Percentiles rank a stretch among this genome's conserved stretches.
Conservation (phyloP, 2,329 filamentous ascomycete genomes). For the Epichloe sp. region DNA sequence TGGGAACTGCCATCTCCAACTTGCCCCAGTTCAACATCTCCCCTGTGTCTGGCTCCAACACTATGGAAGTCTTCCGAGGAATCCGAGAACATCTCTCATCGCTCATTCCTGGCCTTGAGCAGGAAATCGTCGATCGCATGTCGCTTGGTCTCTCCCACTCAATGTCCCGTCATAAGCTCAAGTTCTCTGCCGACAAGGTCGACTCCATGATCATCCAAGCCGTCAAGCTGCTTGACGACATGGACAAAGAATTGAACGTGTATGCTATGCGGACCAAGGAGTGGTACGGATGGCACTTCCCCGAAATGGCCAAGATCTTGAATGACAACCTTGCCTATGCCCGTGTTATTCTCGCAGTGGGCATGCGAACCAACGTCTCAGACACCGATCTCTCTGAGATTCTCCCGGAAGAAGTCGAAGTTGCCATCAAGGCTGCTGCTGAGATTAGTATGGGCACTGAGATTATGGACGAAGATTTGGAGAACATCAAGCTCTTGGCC, state of each 20-base stretch:
- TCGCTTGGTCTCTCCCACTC: constrained; percentile 93
- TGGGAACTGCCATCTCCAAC: constrained; percentile 85
- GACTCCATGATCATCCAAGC: constrained; percentile 99
- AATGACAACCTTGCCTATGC: constrained; percentile 96
- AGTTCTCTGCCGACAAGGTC: constrained; percentile 97
- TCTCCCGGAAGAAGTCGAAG: constrained; percentile 89
- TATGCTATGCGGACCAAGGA: constrained; percentile 99
- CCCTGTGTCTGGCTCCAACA: constrained; percentile 50
- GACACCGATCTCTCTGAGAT: constrained; percentile 74
- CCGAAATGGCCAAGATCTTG: constrained; percentile 91
- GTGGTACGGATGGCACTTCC: constrained; percentile 99
- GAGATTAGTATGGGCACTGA: constrained; percentile 98
- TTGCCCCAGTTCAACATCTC: constrained; percentile 78
- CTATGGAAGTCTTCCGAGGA: constrained; percentile 78
- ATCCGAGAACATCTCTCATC: constrained; percentile 85
- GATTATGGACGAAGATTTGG: constrained; percentile 81
- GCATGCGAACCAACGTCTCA: constrained; percentile 71
- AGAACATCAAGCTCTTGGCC: constrained; percentile 83
- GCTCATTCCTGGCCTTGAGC: constrained; percentile 75
- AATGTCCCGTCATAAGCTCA: constrained; percentile 91
- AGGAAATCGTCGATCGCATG: constrained; percentile 86
- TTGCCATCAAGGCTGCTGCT: constrained; percentile 80
- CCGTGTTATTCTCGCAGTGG: constrained; percentile 75
- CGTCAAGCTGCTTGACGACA: constrained; percentile 82
- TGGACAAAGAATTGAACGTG: constrained; percentile 97